Percentiles rank a stretch among this genome's conserved stretches.
phyloP scores from a whole-genome alignment of 805 yeast species.

The Ogataea corticis region DNA sequence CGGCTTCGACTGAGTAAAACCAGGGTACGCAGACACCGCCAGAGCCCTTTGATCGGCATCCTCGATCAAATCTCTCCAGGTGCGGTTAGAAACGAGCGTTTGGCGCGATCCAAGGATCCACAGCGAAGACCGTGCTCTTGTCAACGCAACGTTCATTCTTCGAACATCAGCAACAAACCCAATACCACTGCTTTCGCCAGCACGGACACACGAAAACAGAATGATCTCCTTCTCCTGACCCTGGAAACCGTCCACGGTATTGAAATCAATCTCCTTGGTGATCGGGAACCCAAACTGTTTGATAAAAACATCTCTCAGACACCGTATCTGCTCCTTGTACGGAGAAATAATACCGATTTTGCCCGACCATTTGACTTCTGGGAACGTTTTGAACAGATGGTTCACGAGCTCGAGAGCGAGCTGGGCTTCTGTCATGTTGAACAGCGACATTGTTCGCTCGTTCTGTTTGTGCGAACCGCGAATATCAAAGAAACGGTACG shows the following conservation, averaged over 20 bases:
- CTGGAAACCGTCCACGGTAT: slow-evolving; percentile 97
- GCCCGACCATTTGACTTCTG: slow-evolving; percentile 59
- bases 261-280: slow-evolving; percentile 72
- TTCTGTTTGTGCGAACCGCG: slow-evolving; percentile 66
- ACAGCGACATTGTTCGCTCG: slow-evolving; percentile 64
- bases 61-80: slow-evolving; percentile 70
- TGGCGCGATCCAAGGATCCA: slow-evolving; percentile 86
- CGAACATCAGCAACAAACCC: slow-evolving; percentile 91
- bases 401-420: slow-evolving; percentile 70
- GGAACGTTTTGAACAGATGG: slow-evolving; percentile 48
- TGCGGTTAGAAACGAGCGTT: slow-evolving; percentile 62
- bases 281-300: slow-evolving; percentile 64
- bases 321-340: slow-evolving; percentile 80
- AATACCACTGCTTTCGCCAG: slow-evolving; percentile 65
- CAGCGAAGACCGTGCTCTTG: slow-evolving; percentile 87
- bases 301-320: slow-evolving; percentile 57
- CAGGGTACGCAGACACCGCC: slow-evolving; percentile 24
- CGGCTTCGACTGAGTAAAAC: slow-evolving; percentile 33
- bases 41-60: slow-evolving; percentile 59
- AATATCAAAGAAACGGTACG: slow-evolving; percentile 78
- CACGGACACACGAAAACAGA: slow-evolving; percentile 93
- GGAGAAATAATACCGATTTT: slow-evolving; percentile 92
- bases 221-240: slow-evolving; percentile 97
- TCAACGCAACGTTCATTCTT: slow-evolving; percentile 95
- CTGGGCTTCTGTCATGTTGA: slow-evolving; percentile 68